Base-by-base conservation (phyloP, 2,329 filamentous ascomycete species). In the Pestalotiopsis sp. region DNA sequence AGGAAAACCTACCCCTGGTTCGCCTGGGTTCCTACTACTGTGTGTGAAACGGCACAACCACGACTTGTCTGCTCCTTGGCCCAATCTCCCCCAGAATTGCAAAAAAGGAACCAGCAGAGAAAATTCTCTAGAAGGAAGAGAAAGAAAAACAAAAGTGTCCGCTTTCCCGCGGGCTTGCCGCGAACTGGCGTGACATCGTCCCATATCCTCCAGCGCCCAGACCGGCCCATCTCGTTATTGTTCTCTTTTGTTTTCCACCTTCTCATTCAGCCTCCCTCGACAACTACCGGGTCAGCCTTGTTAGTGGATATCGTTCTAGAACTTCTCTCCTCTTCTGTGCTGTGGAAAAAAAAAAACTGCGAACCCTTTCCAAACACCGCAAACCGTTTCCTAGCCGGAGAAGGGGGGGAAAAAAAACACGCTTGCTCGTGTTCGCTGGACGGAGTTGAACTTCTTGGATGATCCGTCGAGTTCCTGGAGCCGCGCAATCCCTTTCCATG, bases 221-320 rank as follows among this genome's bases (percentile, higher is more conserved):
- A 62, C n/a, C 59, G 59, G 25, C 31, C 59, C 0, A 52, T 52
- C 1, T 45, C 17, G 13, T 17, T 45, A 20, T n/a, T 52, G 7
- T n/a, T 52, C 45, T 52, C 14, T 7, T 20, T 20, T 20, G 13
- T 20, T 12, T 39, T 12, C 20, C 12, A 20, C 38, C 38, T 39
- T 20, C 20, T 12, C 31, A 13, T 62, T 38, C 27, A 36, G 31
- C 31, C 31, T 36, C 31, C 31, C 2, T 2, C 9, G 31, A 36
- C 27, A 62, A 62, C n/a, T 62, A 36, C 59, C 59, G 59, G 59
- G 57, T 39, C 59, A 62, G 59, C 59, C 59, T 62, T 62, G 27
- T 62, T 62, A 38, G 59, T 39, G 59, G 59, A 62, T 36, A 20
- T 20, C 6, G 25, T 39, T 39, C 25, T 39, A 36, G 27, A 36